Evolutionary conservation across 257 asterid genomes (phyloP), one percentile per base, ranked within the genome.

Genomic region (Knoxia roxburghii): DNA sequence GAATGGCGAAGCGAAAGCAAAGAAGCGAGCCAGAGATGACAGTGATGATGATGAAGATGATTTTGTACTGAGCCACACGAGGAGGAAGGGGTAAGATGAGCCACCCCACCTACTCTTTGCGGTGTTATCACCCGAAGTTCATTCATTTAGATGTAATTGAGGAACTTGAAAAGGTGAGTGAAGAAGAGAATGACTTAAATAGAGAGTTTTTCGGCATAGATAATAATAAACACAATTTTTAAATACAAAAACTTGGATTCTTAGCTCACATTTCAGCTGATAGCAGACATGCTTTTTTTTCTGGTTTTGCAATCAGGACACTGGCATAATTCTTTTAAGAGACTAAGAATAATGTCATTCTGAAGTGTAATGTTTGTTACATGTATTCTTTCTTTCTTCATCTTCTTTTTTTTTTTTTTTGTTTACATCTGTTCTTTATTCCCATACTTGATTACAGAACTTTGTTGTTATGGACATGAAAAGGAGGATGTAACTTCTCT

Each of bases 1-100:
- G 75, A 90, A 83, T 14, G 84, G 89, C 20, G 91, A 89, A 1
- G 67, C 68, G 17, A 88, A 83, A 77, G 85, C 86, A 13, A 91
- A 86, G 81, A 89, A 84, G 67, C 75, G 83, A 73, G 56, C 80
- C 2, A 10, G 68, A 45, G 55, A 69, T 30, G 86, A 87, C 21
- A 84, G 87, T 27, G 65, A 60, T 60, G 65, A 57, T 11, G 45
- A 59, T 0, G 95, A 79, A 20, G 79, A 89, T 63, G 84, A 91
- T 76, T 81, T 87, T 68, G 79, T 81, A 64, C 79, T 85, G 40
- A 81, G 92, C 63, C 87, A 77, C 73, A 91, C 80, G 71, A 78
- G 96, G 78, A 84, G 89, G 73, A 91, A 80, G 81, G 78, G 71
- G 75, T 91, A 80, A 74, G 78, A 33, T 69, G 29, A 46, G 59